These are phyloP conservation scores for Agaricus subrufescens DNA, from an alignment of 768 basidiomycete genomes.

Conservation along the genomic window DNA sequence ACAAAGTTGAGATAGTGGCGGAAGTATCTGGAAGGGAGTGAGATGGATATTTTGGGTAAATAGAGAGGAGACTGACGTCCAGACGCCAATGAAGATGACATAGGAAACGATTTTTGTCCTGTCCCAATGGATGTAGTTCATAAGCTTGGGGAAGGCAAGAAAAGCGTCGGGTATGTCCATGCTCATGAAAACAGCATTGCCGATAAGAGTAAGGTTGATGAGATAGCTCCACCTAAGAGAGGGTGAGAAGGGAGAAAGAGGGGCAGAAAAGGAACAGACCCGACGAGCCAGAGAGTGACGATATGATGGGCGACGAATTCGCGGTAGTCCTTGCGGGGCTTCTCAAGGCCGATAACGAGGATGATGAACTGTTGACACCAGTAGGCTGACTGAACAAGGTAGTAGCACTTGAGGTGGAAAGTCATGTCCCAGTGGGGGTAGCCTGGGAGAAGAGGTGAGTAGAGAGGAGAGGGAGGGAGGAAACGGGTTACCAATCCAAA, in stretches of 20 bases:
- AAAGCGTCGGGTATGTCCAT: conserved; percentile 96
- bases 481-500: conserved; percentile 68
- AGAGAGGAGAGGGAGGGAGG: neutral
- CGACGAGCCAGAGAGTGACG: conserved; percentile 92
- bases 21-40: conserved; percentile 62
- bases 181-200: conserved; percentile 88
- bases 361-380: conserved; percentile 95
- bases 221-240: conserved; percentile 74
- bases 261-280: conserved; percentile 40
- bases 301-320: conserved; percentile 90
- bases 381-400: conserved; percentile 89
- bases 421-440: conserved; percentile 92
- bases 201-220: conserved; percentile 79
- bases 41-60: neutral
- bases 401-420: conserved; percentile 83
- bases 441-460: conserved; percentile 32
- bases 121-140: conserved; percentile 81
- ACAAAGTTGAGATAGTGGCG: conserved; percentile 86
- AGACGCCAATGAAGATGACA: conserved; percentile 59
- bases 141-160: conserved; percentile 78
- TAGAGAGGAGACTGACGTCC: conserved; percentile 61
- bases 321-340: conserved; percentile 86
- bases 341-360: conserved; percentile 80
- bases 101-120: conserved; percentile 61
- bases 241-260: conserved; percentile 1